Evolutionary conservation across 2,329 filamentous ascomycete genomes (phyloP), one percentile per base, ranked within the genome.

Genomic region (Verruconis gallopava): DNA sequence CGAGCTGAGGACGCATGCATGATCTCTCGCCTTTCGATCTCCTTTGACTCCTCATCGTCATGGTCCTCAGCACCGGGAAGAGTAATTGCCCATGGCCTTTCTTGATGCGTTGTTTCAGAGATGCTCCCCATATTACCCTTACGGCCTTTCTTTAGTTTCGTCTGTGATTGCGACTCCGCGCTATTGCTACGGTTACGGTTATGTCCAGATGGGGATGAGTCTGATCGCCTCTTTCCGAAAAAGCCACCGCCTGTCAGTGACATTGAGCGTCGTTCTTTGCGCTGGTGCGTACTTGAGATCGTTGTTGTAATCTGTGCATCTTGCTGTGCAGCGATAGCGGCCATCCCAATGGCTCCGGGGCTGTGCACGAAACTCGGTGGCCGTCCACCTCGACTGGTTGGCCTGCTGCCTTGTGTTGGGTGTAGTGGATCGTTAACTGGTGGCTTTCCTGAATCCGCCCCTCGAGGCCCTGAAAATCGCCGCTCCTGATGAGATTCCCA

Each of bases 41-140:
- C 42, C 13, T 35, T 20, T n/a, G 25, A 9, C n/a, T 30, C 9
- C 25, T 9, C 9, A 19, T 42, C 40, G 19, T 30, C 22, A 21
- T 38, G 34, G 28, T 44, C 25, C 34, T 44, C 42, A 12, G 39
- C 37, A 18, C 20, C 37, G 5, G 42, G 42, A 9, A 44, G 18
- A 5, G 21, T 40, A 13, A 44, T 15, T 4, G 36, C 37, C 42
- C 42, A 44, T 18, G 42, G 42, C 17, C 42, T 14, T 40, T 44
- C 37, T 44, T 44, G 42, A 36, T 44, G 42, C 20, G 40, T 36
- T 38, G 15, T 30, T 13, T 38, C 35, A 3, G n/a, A 18, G 35
- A 43, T 38, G 33, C 41, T 38, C 3, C 35, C 35, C 34, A 43
- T 43, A 21, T 21, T 14, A 18, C 35, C 34, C 34, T 18, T 18